Conservation (phyloP, 2,329 filamentous ascomycete species). For the Xylaria sp. region DNA sequence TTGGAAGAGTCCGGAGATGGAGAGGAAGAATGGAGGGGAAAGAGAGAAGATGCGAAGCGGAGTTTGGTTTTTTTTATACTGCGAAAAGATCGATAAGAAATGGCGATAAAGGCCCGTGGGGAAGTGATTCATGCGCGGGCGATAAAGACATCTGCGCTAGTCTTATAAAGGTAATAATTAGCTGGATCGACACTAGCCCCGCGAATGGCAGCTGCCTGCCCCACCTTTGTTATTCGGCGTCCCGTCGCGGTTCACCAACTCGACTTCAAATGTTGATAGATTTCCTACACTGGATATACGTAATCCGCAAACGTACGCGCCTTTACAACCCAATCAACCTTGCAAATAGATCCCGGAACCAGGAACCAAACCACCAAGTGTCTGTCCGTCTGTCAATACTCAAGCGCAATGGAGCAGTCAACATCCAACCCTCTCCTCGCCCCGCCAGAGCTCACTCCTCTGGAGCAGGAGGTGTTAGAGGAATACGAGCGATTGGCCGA, state of each 20-base stretch:
- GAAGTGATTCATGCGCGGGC: not conserved
- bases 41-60: not conserved
- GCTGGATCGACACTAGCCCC: too few relatives aligned
- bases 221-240: too few relatives aligned
- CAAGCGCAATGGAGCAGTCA: conserved; percentile 15
- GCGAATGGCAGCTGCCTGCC: too few relatives aligned
- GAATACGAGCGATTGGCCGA: conserved; percentile 83
- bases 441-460: conserved; percentile 60
- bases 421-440: conserved; percentile 24
- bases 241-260: too few relatives aligned
- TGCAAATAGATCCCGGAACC: not conserved
- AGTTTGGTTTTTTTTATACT: not conserved
- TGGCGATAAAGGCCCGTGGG: not conserved
- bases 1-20: not conserved
- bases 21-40: not conserved
- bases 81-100: not conserved
- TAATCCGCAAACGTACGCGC: too few relatives aligned
- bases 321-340: too few relatives aligned
- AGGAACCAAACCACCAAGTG: not conserved
- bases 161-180: too few relatives aligned
- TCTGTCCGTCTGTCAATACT: not conserved
- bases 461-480: conserved; percentile 91
- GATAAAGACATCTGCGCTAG: too few relatives aligned
- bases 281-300: too few relatives aligned
- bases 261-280: too few relatives aligned